Evolutionary conservation across 2,329 filamentous ascomycete genomes (phyloP), one percentile per base, ranked within the genome.

Genomic region (Ambrosiella cleistominuta): DNA sequence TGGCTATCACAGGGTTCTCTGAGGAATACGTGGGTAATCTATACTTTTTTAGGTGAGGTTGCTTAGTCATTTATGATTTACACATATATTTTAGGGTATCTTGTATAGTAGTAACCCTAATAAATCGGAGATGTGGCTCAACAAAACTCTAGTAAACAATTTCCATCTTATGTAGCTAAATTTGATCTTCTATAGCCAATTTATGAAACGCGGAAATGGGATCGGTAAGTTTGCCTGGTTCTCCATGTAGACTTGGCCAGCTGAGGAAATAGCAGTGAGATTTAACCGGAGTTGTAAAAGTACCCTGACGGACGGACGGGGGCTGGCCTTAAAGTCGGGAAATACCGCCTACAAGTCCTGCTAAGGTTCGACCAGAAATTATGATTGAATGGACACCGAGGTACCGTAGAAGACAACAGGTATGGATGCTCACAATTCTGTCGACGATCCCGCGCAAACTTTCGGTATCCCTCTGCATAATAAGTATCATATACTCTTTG

Each of bases 301-400:
- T 19, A 51, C 47, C 8, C n/a, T 11, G 17, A 42, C 52, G 52
- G 52, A 54, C 52, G 42, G 52, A 44, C 38, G 52, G 52, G 51
- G 38, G 38, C 35, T 54, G 52, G 8, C 39, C 2, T 7, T 15
- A 54, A 11, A 38, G 52, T 54, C 52, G 52, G 52, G 52, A 54
- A 54, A 54, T 54, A 54, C 38, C 52, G 52, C 38, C 15, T 54
- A 35, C 19, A 36, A 37, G 52, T 42, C 42, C 13, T 54, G 52
- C 17, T 38, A 19, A 15, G 12, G 42, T 27, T 19, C 52, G 19
- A 54, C 52, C 27, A 27, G 27, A 27, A 27, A 27, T 27, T 27
- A 27, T 27, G 3, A 27, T 27, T 27, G 27, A 27, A 27, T 27
- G 27, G 27, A 27, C 27, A 27, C 27, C 27, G 27, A 27, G 27